Conservation (phyloP, 768 basidiomycete genomes). For the Mycena floridula region DNA sequence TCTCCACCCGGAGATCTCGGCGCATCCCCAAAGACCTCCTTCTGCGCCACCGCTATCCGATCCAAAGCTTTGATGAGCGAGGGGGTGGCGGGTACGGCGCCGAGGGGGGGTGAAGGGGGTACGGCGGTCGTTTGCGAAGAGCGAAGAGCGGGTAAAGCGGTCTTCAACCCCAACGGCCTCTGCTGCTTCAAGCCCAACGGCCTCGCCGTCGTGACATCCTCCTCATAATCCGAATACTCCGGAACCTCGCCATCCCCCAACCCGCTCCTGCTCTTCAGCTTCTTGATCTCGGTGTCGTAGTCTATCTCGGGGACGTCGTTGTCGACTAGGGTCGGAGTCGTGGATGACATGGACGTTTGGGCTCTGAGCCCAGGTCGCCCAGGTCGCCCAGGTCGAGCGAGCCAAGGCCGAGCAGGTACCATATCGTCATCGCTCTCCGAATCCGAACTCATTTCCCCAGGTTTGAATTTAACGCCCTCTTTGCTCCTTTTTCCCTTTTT, state of each 20-base stretch:
- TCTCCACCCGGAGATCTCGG: constrained; percentile 1
- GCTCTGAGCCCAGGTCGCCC: constrained; percentile 16
- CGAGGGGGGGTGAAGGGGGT: constrained; percentile 17
- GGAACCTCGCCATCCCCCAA: constrained; percentile 20
- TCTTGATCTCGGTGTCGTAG: constrained; percentile 36
- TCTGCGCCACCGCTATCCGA: constrained; percentile 50
- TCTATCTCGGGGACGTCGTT: constrained; percentile 17
- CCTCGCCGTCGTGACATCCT: constrained; percentile 23
- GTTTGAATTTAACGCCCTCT: constrained; percentile 20
- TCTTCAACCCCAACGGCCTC: constrained; percentile 15
- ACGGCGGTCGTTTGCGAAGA: constrained; percentile 16
- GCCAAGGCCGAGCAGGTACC: constrained; percentile 13
- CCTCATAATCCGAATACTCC: constrained; percentile 46
- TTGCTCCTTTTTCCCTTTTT: constrained; percentile 11
- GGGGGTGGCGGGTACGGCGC: constrained; percentile 55
- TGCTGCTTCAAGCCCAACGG: constrained; percentile 39
- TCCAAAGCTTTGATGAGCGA: constrained; percentile 61
- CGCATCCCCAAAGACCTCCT: constrained; percentile 32
- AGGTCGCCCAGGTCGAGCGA: constrained; percentile 12
- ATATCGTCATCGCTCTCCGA: constrained; percentile 27
- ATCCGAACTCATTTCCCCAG: constrained; percentile 22
- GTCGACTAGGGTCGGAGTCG: constrained; percentile 16
- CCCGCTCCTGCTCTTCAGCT: constrained; percentile 22
- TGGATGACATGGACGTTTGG: constrained; percentile 16
- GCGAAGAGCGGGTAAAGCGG: constrained; percentile 12